phyloP scores from a whole-genome alignment of 306 rosid species.

The Quercus gilva region DNA sequence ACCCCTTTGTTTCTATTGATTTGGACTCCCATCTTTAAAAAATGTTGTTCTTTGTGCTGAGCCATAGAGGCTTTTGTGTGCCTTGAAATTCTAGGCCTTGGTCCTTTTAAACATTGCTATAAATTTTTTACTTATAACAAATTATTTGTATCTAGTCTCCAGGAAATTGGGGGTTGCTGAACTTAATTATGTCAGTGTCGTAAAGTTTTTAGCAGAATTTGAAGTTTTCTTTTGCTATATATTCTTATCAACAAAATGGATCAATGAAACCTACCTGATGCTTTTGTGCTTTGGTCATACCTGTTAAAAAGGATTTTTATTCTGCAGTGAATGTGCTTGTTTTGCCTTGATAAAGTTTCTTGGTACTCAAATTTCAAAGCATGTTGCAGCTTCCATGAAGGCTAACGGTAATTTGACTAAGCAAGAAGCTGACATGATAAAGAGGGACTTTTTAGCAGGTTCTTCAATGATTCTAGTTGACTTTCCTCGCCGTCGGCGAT shows the following conservation, averaged over 20 bases:
- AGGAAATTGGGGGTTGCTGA: background rate
- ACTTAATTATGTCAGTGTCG: background rate
- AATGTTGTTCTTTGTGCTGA: background rate
- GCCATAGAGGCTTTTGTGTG: background rate
- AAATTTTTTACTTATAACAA: background rate
- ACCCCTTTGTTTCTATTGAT: background rate
- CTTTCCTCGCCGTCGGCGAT: conserved; percentile 29
- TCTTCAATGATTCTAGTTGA: conserved; percentile 19
- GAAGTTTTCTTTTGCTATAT: background rate
- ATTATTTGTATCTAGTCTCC: background rate
- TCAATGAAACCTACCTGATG: background rate
- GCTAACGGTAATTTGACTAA: conserved; percentile 5
- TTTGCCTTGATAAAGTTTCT: conserved; percentile 20
- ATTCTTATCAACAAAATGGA: background rate
- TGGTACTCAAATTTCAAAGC: conserved; percentile 4
- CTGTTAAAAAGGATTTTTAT: background rate
- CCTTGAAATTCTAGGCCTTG: background rate
- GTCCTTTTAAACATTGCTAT: background rate
- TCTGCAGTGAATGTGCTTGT: background rate
- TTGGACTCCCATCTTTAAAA: background rate
- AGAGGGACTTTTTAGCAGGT: background rate
- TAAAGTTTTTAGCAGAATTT: background rate
- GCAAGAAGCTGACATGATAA: conserved; percentile 16
- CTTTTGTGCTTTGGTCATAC: background rate
- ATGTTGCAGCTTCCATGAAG: conserved; percentile 11